Evolutionary conservation across 345 rosid species (phyloP), one percentile per base, ranked within the genome.

Genomic region (Angophora floribunda): DNA sequence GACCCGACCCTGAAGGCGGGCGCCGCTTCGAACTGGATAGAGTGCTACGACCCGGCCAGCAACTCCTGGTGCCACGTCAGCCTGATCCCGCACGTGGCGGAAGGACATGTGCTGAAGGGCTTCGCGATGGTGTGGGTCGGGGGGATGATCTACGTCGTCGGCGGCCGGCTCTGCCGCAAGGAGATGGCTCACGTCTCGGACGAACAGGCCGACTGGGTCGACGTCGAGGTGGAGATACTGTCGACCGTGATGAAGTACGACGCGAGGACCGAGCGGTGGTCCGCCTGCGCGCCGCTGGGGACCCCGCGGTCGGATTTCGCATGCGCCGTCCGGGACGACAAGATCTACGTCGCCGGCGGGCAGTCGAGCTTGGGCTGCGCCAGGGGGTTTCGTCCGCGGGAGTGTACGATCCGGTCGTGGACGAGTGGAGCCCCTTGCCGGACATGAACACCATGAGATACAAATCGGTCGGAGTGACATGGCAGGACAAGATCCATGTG

Each of bases 321-420:
- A 4, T 93, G 94, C 24, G 12, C 89, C 0, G 89, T 88, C 6
- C 90, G 90, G 5, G 93, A 92, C 22, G n/a, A 85, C 4, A 95
- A 90, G 70, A 91, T 93, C 21, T 94, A 91, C 2, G 95, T 93
- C 21, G 96, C 94, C 0, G 96, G 96, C 4, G 96, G 95, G 9
- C 93, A 93, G 86, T 93, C 95, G 28, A n/a, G 55, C 7, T 59
- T 90, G 88, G 80, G 6, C 2, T 89, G 92, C 11, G 85, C 88
- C 0, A 79, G 88, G 7, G 95, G 10, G 78, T 92, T 36, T 88
- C 93, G 3, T 88, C 88, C 1, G 94, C 93, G 1, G 93, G 92
- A 63, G 89, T 86, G 36, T 93, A 95, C 19, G 91, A 94, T 88
- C 94, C 94, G 7, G 7, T 12, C 3, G 15, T 26, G 1, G 79